Base-by-base conservation (phyloP, 1,284 basidiomycete species). In the Malassezia slooffiae region DNA sequence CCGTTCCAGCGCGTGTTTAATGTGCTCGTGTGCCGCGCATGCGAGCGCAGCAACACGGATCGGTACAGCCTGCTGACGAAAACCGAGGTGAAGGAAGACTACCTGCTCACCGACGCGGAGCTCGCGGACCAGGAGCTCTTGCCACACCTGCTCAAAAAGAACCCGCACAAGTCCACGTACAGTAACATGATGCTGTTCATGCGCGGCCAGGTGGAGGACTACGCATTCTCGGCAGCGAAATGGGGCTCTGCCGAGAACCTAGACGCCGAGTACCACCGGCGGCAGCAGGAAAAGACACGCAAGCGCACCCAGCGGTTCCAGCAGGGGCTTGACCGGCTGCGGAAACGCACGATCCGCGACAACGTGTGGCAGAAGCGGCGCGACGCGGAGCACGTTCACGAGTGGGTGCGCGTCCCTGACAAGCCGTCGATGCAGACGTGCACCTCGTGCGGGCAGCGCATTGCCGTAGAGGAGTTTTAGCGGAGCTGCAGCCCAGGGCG, bases 151-250 rank as follows among this genome's bases (percentile, higher is more conserved):
- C 76, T 99, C 38, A 89, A 90, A 66, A 84, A 88, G 3, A 99
- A 97, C 66, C 93, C 93, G 2, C 90, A 97, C 73, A 85, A 87
- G 54, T 85, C 88, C 17, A 93, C 88, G 0, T 97, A 88, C 68
- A 84, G 83, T 36, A 97, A 97, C 74, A 97, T 97, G 93, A 97
- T 97, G 93, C 77, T 99, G 19, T 99, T 88, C 72, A 76, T 96
- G 6, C 80, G 93, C 19, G 82, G 75, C 59, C 90, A 95, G 71
- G 89, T 97, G 3, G 93, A 97, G 70, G 82, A 82, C 20, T 96
- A 91, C 68, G 91, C 93, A 2, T 96, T 86, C 80, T 67, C 65
- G 9, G 55, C 57, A 9, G 81, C 83, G 59, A 97, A 96, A 72
- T 99, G 93, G 93, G 89, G 87, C 0, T 87, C 87, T 0, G 77